These are phyloP conservation scores for Trichoderma asperellum DNA, from an alignment of 2,329 filamentous ascomycete genomes.

Conservation along the genomic window DNA sequence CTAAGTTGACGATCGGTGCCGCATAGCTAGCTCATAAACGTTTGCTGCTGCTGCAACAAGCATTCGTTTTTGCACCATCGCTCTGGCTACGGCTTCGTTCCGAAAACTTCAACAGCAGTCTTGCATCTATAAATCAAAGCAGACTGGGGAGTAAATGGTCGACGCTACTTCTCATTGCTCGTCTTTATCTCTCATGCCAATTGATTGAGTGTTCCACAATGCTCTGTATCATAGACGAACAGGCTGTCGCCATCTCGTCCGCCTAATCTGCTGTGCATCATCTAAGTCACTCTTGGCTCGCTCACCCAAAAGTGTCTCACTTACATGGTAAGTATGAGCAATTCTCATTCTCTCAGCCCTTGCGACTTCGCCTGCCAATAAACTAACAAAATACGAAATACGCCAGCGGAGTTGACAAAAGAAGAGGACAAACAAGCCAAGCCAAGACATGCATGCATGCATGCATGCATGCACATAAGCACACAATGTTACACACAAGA, in stretches of 20 bases:
- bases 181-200: not conserved
- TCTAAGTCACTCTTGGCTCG: not conserved
- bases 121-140: not conserved
- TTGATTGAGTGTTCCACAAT: not conserved
- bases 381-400: not conserved
- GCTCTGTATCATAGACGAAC: not conserved
- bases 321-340: not conserved
- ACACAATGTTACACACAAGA: constrained; percentile 19
- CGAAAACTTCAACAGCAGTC: not conserved
- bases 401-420: not conserved
- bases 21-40: not conserved
- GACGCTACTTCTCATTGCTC: not conserved
- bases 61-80: not conserved
- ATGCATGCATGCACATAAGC: not conserved
- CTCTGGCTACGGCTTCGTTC: not conserved
- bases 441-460: not conserved
- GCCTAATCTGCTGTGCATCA: constrained; percentile 10
- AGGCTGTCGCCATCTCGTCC: not conserved
- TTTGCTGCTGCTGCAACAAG: not conserved
- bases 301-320: constrained; percentile 2
- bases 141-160: not conserved
- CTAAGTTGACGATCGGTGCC: not conserved
- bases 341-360: not conserved
- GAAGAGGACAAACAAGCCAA: not conserved
- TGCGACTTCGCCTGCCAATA: not conserved